A percentile compares a stretch with the other conserved stretches of the same genome.
Evolutionary conservation across 805 yeast genomes (phyloP).

Genomic region (Teunomyces stri): DNA sequence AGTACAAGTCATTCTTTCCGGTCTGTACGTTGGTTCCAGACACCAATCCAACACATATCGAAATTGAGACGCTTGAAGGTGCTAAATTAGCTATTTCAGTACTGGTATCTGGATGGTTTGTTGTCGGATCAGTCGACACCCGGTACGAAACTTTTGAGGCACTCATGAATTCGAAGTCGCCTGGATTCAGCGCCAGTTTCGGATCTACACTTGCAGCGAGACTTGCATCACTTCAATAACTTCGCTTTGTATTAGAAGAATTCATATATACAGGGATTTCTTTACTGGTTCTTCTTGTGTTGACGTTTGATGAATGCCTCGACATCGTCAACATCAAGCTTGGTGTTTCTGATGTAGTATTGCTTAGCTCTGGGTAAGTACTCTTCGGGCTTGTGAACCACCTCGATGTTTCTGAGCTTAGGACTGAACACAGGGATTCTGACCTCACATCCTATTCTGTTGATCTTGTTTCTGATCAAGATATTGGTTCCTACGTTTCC

Average conservation of each 20-base stretch:
- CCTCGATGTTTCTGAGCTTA: slow-evolving; percentile 69
- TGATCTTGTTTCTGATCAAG: slow-evolving; percentile 77
- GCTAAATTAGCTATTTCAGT: slow-evolving; percentile 18
- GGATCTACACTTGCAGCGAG: not conserved
- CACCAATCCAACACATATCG: slow-evolving; percentile 6
- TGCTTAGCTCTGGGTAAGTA: slow-evolving; percentile 80
- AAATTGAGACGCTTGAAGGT: slow-evolving; percentile 17
- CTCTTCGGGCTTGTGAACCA: slow-evolving; percentile 68
- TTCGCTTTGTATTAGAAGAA: not conserved
- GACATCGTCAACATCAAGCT: slow-evolving; percentile 72
- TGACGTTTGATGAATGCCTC: slow-evolving; percentile 39
- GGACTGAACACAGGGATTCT: slow-evolving; percentile 83
- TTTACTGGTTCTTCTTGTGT: slow-evolving; percentile 11
- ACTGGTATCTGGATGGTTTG: slow-evolving; percentile 29
- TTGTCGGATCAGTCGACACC: slow-evolving; percentile 7
- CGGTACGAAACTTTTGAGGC: slow-evolving; percentile 27
- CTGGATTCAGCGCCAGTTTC: slow-evolving; percentile 9
- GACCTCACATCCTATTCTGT: slow-evolving; percentile 82
- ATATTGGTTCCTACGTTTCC: slow-evolving; percentile 70
- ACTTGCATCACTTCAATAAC: not conserved
- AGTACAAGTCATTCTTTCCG: slow-evolving; percentile 21
- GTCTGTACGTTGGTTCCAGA: slow-evolving; percentile 11
- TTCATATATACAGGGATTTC: not conserved
- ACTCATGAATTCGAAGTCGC: slow-evolving; percentile 23
- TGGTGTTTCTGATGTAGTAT: slow-evolving; percentile 81